A percentile compares a stretch with the other conserved stretches of the same genome.
Evolutionary conservation across 164 flowering plant species (phyloP).

Genomic region (Macadamia integrifolia): DNA sequence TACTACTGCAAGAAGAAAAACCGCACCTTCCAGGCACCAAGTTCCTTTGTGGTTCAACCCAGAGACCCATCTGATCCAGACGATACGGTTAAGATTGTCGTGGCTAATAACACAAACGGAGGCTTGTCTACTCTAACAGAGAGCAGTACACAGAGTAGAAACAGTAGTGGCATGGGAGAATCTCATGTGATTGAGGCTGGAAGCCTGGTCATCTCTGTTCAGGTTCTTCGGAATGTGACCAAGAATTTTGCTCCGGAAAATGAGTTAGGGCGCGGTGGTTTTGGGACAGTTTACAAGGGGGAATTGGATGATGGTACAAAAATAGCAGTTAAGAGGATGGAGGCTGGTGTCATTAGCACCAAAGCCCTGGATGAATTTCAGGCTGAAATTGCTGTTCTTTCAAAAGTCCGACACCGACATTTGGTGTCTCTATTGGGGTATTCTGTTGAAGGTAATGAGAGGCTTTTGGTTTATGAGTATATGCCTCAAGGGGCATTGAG

Average conservation of each 20-base stretch:
- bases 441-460: conserved; percentile 48
- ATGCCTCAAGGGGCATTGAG: conserved; percentile 71
- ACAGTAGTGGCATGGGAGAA: conserved; percentile 27
- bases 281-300: conserved; percentile 67
- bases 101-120: conserved; percentile 32
- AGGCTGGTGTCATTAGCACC: conserved; percentile 42
- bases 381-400: conserved; percentile 62
- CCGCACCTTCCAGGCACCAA: conserved; percentile 24
- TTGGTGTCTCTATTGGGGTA: conserved; percentile 64
- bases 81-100: conserved; percentile 44
- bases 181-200: conserved; percentile 56
- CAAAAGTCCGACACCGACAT: conserved; percentile 67
- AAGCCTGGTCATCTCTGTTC: conserved; percentile 54
- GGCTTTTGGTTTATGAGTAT: conserved; percentile 56
- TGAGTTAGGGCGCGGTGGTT: conserved; percentile 72
- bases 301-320: conserved; percentile 60
- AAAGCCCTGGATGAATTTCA: conserved; percentile 61
- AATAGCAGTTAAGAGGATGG: conserved; percentile 76
- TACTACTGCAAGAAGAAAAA: conserved; percentile 40
- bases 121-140: conserved; percentile 27
- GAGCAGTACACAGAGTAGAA: conserved; percentile 40
- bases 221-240: conserved; percentile 55
- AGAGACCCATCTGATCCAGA: conserved; percentile 56
- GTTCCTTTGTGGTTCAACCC: conserved; percentile 55
- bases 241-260: conserved; percentile 53